Evolutionary conservation across 805 yeast species (phyloP).

Genomic region (Tetrapisispora pingtungensis): DNA sequence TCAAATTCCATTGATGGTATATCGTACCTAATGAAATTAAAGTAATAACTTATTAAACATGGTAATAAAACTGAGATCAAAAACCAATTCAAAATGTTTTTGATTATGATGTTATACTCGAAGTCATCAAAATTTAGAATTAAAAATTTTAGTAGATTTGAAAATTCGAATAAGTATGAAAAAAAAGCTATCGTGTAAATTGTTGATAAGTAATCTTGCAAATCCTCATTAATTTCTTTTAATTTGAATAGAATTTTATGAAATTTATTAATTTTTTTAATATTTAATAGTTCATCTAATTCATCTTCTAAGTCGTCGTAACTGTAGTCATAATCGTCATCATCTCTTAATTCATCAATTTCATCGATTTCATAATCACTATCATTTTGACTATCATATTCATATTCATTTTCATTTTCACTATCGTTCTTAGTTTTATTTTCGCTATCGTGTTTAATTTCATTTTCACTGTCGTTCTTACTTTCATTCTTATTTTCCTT

Average conservation of each 20-base stretch:
- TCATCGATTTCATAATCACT: background rate
- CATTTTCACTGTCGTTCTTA: background rate
- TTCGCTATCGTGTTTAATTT: no score
- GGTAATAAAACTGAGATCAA: conserved; percentile 13
- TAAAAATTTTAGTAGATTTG: background rate
- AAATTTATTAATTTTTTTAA: background rate
- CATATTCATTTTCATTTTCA: no score
- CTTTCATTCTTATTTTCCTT: background rate
- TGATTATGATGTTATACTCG: background rate
- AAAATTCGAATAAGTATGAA: conserved; percentile 16
- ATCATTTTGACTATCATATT: background rate
- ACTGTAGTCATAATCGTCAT: conserved; percentile 2
- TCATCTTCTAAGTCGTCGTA: conserved; percentile 5
- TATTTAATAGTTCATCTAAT: conserved; percentile 15
- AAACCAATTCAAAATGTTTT: conserved; percentile 12
- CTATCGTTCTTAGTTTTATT: no score
- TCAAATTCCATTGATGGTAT: conserved; percentile 18
- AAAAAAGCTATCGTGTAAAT: conserved; percentile 14
- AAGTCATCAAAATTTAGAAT: conserved; percentile 2
- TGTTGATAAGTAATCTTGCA: conserved; percentile 21
- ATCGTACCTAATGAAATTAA: conserved; percentile 26
- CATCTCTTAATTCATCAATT: conserved; percentile 1
- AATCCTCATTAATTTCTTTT: conserved; percentile 13
- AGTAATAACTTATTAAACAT: conserved; percentile 17
- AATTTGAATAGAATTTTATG: background rate